Percentiles rank a stretch among this genome's conserved stretches.
Conservation (phyloP, 768 basidiomycete genomes). For the Auriscalpium orientale region DNA sequence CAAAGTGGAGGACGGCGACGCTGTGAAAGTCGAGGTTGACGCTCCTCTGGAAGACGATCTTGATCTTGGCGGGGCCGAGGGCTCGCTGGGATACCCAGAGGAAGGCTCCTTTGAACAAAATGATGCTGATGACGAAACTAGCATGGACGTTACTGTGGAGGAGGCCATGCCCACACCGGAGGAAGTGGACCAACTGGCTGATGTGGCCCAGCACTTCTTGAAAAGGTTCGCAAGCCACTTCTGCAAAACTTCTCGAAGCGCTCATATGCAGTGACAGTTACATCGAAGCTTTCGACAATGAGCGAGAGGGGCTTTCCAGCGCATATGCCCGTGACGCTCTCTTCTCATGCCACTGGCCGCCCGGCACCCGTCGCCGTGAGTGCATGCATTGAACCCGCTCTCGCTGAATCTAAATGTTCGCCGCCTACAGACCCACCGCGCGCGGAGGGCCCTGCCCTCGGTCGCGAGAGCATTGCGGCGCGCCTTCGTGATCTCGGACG, state of each 20-base stretch:
- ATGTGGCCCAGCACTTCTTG: neutral
- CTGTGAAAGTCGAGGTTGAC: neutral
- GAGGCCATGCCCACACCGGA: neutral
- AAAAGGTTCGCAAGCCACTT: neutral
- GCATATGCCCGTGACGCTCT: constrained; percentile 3
- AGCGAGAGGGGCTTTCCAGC: constrained; percentile 2
- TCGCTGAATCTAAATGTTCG: neutral
- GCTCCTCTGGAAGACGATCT: neutral
- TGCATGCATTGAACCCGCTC: neutral
- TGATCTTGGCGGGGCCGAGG: neutral
- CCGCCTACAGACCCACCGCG: neutral
- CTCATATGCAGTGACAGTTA: constrained; percentile 5
- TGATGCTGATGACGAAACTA: neutral
- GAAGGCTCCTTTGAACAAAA: neutral
- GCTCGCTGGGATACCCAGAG: neutral
- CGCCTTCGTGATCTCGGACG: neutral
- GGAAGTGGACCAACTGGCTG: neutral
- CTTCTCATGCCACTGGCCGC: constrained; percentile 5
- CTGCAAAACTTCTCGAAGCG: neutral
- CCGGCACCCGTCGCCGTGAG: neutral
- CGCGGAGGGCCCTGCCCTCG: neutral
- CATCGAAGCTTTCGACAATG: constrained; percentile 5
- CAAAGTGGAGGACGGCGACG: neutral
- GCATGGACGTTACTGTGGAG: neutral
- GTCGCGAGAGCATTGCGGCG: neutral